Evolutionary conservation across 2,329 filamentous ascomycete species (phyloP), one percentile per base, ranked within the genome.

Genomic region (Aspergillus caelatus): DNA sequence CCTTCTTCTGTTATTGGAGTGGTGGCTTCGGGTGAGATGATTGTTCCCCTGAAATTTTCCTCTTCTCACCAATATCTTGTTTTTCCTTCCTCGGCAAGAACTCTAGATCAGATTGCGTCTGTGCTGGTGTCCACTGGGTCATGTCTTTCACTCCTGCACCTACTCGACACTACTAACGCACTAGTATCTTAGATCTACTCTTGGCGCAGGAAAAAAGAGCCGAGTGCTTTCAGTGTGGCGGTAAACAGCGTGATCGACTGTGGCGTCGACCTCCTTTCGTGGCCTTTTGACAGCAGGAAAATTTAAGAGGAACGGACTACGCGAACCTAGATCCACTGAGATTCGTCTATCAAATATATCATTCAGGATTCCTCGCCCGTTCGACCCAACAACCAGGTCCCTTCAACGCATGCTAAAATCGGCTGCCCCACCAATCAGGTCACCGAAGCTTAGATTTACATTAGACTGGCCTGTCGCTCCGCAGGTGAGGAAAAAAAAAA

Each of bases 361-460:
- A 48, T 60, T 48, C 36, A n/a, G 16, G 50, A 57, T 34, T 50
- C 34, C 43, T 55, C 30, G 48, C 61, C 60, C 45, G 62, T 60
- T 57, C 57, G 64, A 65, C 65, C 68, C 67, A 67, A 58, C 62
- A 57, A 67, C 62, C 68, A 45, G 68, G 68, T 68, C 65, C 46
- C 58, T 41, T 50, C 54, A 61, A 68, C 48, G 65, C 67, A 68
- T 43, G 63, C 52, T 55, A 55, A 55, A 52, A 32, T 55, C 21
- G 12, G 32, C 3, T 32, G 53, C 58, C 62, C 60, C 63, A 62
- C 63, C 43, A 63, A 60, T 52, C 52, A 55, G 48, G 45, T 39
- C 34, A 60, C 28, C 28, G 55, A 41, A 41, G 52, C 59, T 55
- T 55, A 55, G 32, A 55, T 39, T 26, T 39, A 55, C 32, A 55